Percentiles rank a stretch among this genome's conserved stretches.
Evolutionary conservation across 1,284 basidiomycete species (phyloP).

Genomic region (Boletellus dicymbophilus): DNA sequence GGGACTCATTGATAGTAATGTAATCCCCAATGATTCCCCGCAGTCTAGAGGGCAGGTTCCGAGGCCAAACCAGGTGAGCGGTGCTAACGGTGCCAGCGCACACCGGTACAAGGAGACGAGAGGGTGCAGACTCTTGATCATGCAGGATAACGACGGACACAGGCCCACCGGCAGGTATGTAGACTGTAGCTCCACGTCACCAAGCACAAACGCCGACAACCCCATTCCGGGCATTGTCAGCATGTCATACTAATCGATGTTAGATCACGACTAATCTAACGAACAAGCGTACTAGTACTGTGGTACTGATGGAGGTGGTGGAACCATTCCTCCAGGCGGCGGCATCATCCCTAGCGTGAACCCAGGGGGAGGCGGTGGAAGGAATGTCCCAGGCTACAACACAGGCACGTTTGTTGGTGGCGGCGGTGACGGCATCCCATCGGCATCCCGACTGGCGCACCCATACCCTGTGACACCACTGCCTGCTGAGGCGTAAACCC

Average conservation of each 20-base stretch:
- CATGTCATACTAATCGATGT: constrained; percentile 1
- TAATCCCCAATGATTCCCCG: no score
- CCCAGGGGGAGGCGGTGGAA: constrained; percentile 32
- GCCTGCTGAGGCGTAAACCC: constrained; percentile 73
- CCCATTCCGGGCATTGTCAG: constrained; percentile 2
- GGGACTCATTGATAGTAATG: no score
- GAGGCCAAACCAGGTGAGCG: constrained; percentile 68
- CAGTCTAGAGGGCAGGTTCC: constrained; percentile 60
- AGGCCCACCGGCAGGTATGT: no score
- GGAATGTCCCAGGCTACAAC: constrained; percentile 35
- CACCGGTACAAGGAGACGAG: constrained; percentile 55
- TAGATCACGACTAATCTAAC: constrained; percentile 7
- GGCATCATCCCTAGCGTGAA: constrained; percentile 35
- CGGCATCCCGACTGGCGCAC: constrained; percentile 29
- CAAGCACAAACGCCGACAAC: constrained; percentile 1
- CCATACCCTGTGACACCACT: constrained; percentile 50
- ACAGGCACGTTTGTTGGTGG: constrained; percentile 32
- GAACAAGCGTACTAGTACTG: constrained; percentile 28
- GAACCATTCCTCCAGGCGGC: constrained; percentile 33
- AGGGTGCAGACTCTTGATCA: constrained; percentile 38
- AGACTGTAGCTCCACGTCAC: no score
- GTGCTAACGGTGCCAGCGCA: constrained; percentile 59
- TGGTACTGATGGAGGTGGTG: constrained; percentile 33
- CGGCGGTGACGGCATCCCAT: constrained; percentile 47
- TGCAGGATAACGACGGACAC: not conserved